Percentiles rank a stretch among this genome's conserved stretches.
Evolutionary conservation across 2,329 filamentous ascomycete genomes (phyloP).

Genomic region (Trichoderma oligosporum): DNA sequence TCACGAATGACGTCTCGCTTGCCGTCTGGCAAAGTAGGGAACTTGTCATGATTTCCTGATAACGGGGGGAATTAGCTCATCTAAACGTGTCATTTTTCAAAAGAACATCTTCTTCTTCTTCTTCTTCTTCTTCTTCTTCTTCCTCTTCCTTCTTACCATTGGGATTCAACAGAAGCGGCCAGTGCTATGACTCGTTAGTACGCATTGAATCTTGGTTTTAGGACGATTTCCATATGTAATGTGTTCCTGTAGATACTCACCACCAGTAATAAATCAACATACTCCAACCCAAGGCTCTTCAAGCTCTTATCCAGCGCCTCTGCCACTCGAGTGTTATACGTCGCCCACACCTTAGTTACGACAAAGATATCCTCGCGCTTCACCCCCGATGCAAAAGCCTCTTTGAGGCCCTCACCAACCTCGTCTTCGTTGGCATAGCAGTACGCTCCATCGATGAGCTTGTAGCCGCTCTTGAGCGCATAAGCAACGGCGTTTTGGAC

Average conservation of each 20-base stretch:
- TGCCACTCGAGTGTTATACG: slow-evolving; percentile 68
- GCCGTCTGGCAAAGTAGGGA: slow-evolving; percentile 72
- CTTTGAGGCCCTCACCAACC: slow-evolving; percentile 72
- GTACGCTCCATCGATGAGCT: slow-evolving; percentile 67
- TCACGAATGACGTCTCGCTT: slow-evolving; percentile 66
- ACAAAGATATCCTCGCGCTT: slow-evolving; percentile 79
- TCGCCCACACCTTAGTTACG: slow-evolving; percentile 81
- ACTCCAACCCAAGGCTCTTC: slow-evolving; percentile 69
- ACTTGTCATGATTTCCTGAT: slow-evolving; percentile 63
- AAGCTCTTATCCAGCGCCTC: slow-evolving; percentile 69
- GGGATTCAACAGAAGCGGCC: slow-evolving; percentile 77
- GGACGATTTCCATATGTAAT: too few species aligned
- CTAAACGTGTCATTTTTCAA: not conserved
- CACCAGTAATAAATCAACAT: slow-evolving; percentile 76
- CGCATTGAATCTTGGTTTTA: not conserved
- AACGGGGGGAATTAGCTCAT: not conserved
- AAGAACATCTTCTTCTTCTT: not conserved
- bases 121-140: too few species aligned
- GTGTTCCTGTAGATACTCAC: too few species aligned
- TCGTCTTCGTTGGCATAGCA: slow-evolving; percentile 80
- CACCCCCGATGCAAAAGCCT: slow-evolving; percentile 65
- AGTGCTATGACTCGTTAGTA: slow-evolving; percentile 53
- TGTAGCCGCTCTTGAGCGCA: slow-evolving; percentile 56
- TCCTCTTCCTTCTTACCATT: slow-evolving; percentile 59
- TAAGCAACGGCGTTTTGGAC: slow-evolving; percentile 56